Evolutionary conservation across 2,329 filamentous ascomycete species (phyloP).

Genomic region (Ramularia endophylla): DNA sequence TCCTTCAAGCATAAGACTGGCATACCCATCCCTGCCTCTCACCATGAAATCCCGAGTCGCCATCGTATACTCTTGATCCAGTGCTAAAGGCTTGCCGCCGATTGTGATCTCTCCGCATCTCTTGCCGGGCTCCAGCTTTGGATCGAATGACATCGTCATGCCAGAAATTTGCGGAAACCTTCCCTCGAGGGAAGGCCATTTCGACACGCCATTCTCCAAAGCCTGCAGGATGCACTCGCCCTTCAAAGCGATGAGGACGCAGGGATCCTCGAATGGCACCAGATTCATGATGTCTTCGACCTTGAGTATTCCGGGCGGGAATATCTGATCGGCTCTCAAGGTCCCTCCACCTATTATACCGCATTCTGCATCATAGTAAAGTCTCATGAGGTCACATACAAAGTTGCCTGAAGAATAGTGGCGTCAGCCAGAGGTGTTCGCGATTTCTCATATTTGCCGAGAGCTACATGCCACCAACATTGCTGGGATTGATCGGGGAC

Average conservation of each 20-base stretch:
- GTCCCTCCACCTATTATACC: conserved; percentile 80
- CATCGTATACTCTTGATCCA: conserved; percentile 61
- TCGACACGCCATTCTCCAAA: conserved; percentile 74
- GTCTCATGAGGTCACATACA: conserved; percentile 84
- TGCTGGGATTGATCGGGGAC: too few species aligned
- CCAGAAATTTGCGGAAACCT: conserved; percentile 84
- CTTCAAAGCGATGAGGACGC: conserved; percentile 66
- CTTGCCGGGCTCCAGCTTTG: conserved; percentile 52
- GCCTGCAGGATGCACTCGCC: conserved; percentile 72
- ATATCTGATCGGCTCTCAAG: conserved; percentile 82
- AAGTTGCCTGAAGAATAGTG: conserved; percentile 55
- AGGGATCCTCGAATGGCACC: conserved; percentile 88
- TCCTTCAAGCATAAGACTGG: conserved; percentile 61
- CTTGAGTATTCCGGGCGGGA: conserved; percentile 69
- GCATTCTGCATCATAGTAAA: conserved; percentile 75
- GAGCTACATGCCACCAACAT: too few species aligned
- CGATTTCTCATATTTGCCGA: too few species aligned
- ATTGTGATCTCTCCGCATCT: conserved; percentile 61
- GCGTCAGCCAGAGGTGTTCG: too few species aligned
- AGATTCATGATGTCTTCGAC: conserved; percentile 49
- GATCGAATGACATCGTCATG: conserved; percentile 69
- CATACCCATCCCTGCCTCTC: conserved; percentile 71
- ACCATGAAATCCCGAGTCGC: conserved; percentile 86
- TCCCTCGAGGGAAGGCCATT: conserved; percentile 75
- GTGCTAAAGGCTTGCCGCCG: conserved; percentile 55